A percentile compares a stretch with the other conserved stretches of the same genome.
These are phyloP conservation scores for Silene conica DNA, from an alignment of 148 eudicot genomes.

Conservation along the genomic window DNA sequence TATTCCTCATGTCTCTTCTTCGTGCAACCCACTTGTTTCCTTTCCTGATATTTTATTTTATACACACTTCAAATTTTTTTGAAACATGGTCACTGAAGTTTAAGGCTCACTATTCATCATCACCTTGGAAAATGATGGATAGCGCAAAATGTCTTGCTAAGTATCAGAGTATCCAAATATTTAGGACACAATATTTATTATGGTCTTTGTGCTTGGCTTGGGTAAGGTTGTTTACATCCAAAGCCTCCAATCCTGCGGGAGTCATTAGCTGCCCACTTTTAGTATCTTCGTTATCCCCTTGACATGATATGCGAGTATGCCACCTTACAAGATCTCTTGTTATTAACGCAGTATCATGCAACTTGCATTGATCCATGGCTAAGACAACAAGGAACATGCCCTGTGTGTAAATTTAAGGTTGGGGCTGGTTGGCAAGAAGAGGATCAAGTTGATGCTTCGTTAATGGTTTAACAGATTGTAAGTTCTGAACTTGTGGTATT, in stretches of 20 bases:
- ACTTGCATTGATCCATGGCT: constrained; percentile 96
- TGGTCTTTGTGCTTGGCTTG: neutral
- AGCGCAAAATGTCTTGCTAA: neutral
- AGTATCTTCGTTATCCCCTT: neutral
- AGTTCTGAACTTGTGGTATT: neutral
- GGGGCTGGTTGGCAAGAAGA: constrained; percentile 61
- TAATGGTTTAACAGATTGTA: constrained; percentile 40
- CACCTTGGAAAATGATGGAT: neutral
- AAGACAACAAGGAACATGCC: constrained; percentile 92
- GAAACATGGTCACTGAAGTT: neutral
- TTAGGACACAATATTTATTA: neutral
- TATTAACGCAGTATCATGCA: constrained; percentile 68
- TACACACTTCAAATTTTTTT: neutral
- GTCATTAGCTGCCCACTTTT: neutral
- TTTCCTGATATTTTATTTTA: neutral
- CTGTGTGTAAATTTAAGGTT: constrained; percentile 79
- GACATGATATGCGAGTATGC: too few species aligned
- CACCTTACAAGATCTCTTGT: neutral
- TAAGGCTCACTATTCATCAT: neutral
- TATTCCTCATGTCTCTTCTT: neutral
- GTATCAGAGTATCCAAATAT: neutral
- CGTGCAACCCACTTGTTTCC: neutral
- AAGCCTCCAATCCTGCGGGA: neutral
- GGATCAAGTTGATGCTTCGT: constrained; percentile 49
- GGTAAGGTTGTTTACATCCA: neutral